A percentile compares a stretch with the other conserved stretches of the same genome.
phyloP scores from a whole-genome alignment of 345 rosid species.

The Heritiera fomes region DNA sequence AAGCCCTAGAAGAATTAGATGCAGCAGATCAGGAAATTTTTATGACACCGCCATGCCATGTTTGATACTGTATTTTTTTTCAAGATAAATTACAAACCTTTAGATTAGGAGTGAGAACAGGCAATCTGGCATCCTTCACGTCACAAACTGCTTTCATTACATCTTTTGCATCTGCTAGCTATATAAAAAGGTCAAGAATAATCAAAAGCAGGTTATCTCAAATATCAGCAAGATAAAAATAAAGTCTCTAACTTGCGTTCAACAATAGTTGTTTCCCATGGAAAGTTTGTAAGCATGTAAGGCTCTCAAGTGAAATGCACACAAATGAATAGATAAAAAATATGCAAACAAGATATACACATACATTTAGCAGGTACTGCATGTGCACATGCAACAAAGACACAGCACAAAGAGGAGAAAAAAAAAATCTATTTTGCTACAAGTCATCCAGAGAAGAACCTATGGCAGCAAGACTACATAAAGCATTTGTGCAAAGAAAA shows the following conservation, averaged over 20 bases:
- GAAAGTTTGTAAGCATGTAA: constrained; percentile 2
- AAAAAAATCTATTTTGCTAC: not conserved
- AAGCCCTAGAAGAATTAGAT: constrained; percentile 51
- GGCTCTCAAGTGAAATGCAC: not conserved
- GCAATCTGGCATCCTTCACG: constrained; percentile 53
- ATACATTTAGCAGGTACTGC: not conserved
- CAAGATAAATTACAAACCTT: constrained; percentile 39
- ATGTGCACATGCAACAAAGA: not conserved
- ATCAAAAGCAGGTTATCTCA: not conserved
- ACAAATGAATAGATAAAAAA: not conserved
- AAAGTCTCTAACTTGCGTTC: not conserved
- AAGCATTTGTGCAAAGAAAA: not conserved
- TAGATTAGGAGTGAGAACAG: constrained; percentile 68
- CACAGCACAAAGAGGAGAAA: not conserved
- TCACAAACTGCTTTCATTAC: constrained; percentile 56
- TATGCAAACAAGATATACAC: not conserved
- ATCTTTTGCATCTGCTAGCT: constrained; percentile 78
- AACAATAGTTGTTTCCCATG: not conserved
- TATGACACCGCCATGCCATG: not conserved
- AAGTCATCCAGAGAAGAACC: not conserved
- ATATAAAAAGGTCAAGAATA: constrained; percentile 13
- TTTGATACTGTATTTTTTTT: not conserved
- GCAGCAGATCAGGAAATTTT: constrained; percentile 18
- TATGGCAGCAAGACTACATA: not conserved
- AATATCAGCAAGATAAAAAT: not conserved